Evolutionary conservation across 306 rosid genomes (phyloP), one percentile per base, ranked within the genome.

Genomic region (Calophaca sinica): DNA sequence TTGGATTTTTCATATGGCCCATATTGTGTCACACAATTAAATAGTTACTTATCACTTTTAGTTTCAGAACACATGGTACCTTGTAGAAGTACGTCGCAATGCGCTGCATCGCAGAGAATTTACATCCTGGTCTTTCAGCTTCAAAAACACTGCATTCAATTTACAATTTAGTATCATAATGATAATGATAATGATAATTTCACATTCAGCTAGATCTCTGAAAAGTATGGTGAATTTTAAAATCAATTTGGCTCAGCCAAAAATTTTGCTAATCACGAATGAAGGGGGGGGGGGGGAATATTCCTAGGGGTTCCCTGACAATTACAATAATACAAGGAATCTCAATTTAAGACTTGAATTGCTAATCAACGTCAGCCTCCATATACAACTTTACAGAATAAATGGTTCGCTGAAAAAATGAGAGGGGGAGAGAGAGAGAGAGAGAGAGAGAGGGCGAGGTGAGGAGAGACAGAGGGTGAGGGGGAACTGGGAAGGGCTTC

Each of bases 51-150:
- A 71, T 60, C 68, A 58, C 20, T 28, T 26, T 9, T 78, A 73
- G 42, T 13, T 60, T 38, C 58, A 44, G 62, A 68, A 66, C 61
- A 64, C 9, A 7, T 1, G 39, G 51, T 78, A 91, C 98, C 98
- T 93, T 93, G 68, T 86, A 88, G 80, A 93, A 93, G 79, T 73
- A 89, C 33, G 98, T 78, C 35, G 96, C 93, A 73, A 87, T 41
- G 33, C 98, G 93, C 82, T 93, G 98, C 84, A 72, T 78, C 33
- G 5, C 55, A 1, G 98, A 74, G 84, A 93, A 91, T 68, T 41
- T 91, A 75, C 94, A 88, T 72, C 98, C 98, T 0, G 98, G 97
- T 69, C 97, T 88, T 93, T 91, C 84, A 60, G 94, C 97, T 85
- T 93, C 96, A 49, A 93, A 93, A 75, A 93, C 98, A 75, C 98